A percentile compares a stretch with the other conserved stretches of the same genome.
phyloP scores from a whole-genome alignment of 305 asterid species.

The Fraxinus sp. region DNA sequence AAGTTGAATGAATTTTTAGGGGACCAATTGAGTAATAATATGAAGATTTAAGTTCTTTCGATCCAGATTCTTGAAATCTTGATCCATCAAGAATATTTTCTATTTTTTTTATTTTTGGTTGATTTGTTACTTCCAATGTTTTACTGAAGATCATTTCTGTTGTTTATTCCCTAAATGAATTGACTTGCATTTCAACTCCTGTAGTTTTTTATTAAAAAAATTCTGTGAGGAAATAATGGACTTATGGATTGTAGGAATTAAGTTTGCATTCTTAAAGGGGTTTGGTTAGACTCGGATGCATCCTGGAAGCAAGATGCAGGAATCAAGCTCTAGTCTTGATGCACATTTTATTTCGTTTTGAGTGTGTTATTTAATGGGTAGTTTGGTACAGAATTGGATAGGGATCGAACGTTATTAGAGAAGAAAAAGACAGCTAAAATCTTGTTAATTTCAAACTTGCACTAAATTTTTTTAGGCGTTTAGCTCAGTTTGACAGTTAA shows the following conservation, averaged over 20 bases:
- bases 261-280: not conserved
- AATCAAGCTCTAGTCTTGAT: not conserved
- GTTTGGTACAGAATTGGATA: not conserved
- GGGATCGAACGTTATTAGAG: not conserved
- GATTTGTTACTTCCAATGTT: constrained; percentile 3
- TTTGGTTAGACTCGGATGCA: not conserved
- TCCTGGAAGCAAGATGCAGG: not conserved
- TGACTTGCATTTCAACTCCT: not conserved
- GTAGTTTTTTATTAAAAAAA: not conserved
- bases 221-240: constrained; percentile 1
- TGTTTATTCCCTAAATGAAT: constrained; percentile 23
- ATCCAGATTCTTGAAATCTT: not conserved
- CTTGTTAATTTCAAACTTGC: not conserved
- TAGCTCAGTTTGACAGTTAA: constrained; percentile 1
- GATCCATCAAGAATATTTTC: not conserved
- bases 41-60: not conserved
- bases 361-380: not conserved
- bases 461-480: constrained; percentile 14
- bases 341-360: not conserved
- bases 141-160: constrained; percentile 10
- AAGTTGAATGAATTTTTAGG: constrained; percentile 14
- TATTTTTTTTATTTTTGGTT: not conserved
- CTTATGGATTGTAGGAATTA: not conserved
- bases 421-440: not conserved
- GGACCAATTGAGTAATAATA: not conserved